Base-by-base conservation (phyloP, 2,329 filamentous ascomycete genomes). In the Clarireedia sp. region DNA sequence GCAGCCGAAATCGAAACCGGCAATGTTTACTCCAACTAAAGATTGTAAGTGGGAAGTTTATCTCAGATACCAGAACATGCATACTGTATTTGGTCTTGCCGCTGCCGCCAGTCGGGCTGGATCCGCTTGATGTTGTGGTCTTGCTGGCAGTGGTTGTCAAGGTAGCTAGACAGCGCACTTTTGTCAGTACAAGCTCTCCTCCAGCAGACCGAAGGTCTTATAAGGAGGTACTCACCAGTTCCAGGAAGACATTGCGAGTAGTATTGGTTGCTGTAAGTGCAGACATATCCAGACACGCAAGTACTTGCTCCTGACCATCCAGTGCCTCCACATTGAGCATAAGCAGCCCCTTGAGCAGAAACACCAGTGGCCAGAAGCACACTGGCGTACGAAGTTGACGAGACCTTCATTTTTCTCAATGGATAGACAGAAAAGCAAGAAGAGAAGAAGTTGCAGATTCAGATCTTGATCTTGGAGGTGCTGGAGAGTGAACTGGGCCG, bases 1-100 rank as follows among this genome's bases (percentile, higher is more conserved):
- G 57, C 72, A 75, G n/a, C 74, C 73, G 58, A 77, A 77, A 56
- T 78, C 75, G 54, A 75, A 75, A 2, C 75, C 75, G 29, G 62
- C 64, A 17, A 67, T 62, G 24, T 67, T 65, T 10, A 63, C 55
- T 41, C 64, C 64, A 24, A 60, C 62, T 65, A 12, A 26, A n/a
- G 46, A 10, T n/a, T 9, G 45, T 51, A 57, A 50, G 55, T 24
- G 37, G 2, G 9, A 8, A 14, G 33, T 10, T 19, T 0, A 36
- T 19, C 24, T 17, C 9, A 19, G 29, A 12, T 29, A 24, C 2
- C 19, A 19, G 7, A 24, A 1, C 6, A 38, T 24, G 14, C 47
- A 36, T 49, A 62, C 61, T 62, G 56, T 63, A 64, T 51, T 60
- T 59, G 10, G 59, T 59, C 23, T 54, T 52, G 4, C 60, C 60